phyloP scores from a whole-genome alignment of 495 filamentous ascomycete species.

The Mycothermus thermophilus region DNA sequence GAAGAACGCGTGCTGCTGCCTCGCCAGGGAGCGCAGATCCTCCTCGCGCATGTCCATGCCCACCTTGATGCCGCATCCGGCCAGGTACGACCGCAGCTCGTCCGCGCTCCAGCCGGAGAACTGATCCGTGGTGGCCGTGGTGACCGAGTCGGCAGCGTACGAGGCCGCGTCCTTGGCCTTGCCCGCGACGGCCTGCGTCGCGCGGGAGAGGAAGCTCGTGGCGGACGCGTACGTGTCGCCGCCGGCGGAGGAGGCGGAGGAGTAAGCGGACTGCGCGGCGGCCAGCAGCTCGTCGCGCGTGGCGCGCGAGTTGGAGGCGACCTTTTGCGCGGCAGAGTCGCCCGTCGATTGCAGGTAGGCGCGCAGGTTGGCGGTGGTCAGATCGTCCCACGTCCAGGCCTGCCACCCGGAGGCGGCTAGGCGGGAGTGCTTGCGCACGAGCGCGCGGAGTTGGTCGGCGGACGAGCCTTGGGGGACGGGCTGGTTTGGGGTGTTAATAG shows the following conservation, averaged over 20 bases:
- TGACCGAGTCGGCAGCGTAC: too few relatives aligned
- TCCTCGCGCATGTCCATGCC: slow-evolving; percentile 57
- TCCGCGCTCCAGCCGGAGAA: slow-evolving; percentile 70
- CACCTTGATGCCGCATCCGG: slow-evolving; percentile 62
- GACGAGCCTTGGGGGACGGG: slow-evolving; percentile 66
- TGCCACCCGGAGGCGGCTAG: slow-evolving; percentile 57
- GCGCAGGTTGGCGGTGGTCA: slow-evolving; percentile 62
- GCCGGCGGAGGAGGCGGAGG: slow-evolving; percentile 52
- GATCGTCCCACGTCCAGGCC: slow-evolving; percentile 77
- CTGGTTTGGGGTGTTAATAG: slow-evolving; percentile 24
- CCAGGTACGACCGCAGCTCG: slow-evolving; percentile 69
- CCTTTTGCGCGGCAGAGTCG: slow-evolving; percentile 53
- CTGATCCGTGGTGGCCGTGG: too few relatives aligned
- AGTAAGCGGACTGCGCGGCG: slow-evolving; percentile 57
- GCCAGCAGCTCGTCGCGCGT: slow-evolving; percentile 60
- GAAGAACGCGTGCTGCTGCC: slow-evolving; percentile 63
- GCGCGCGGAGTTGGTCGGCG: slow-evolving; percentile 64
- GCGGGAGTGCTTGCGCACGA: slow-evolving; percentile 58
- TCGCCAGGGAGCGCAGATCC: slow-evolving; percentile 51
- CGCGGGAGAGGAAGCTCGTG: slow-evolving; percentile 55
- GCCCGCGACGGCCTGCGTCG: slow-evolving; percentile 56
- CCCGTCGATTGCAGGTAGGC: slow-evolving; percentile 48
- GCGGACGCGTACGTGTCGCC: slow-evolving; percentile 57
- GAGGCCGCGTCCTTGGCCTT: slow-evolving; percentile 56
- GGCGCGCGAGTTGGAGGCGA: slow-evolving; percentile 46